These are phyloP conservation scores for Hortaea sp. DNA, from an alignment of 2,329 filamentous ascomycete genomes.

Conservation along the genomic window DNA sequence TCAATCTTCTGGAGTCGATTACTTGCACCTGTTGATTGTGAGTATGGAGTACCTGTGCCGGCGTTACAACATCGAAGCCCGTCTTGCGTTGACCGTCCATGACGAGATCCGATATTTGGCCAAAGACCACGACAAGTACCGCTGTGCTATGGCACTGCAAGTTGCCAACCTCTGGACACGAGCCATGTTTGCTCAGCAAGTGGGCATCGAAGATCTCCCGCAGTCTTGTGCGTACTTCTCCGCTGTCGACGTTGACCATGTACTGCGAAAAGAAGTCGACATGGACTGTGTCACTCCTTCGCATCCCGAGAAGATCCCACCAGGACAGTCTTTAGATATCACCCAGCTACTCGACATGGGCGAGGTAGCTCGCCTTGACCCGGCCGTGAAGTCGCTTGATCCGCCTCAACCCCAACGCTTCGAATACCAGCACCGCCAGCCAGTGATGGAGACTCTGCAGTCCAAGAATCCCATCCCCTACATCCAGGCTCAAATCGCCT, in stretches of 20 bases:
- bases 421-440: conserved; percentile 57
- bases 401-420: conserved; percentile 54
- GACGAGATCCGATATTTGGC: conserved; percentile 96
- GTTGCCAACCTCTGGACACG: conserved; percentile 93
- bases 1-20: conserved; percentile 93
- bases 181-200: conserved; percentile 94
- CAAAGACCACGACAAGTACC: conserved; percentile 73
- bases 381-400: conserved; percentile 46
- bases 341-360: conserved; percentile 65
- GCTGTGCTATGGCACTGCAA: conserved; percentile 84
- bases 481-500: conserved; percentile 70
- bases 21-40: conserved; percentile 86
- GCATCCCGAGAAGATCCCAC: conserved; percentile 65
- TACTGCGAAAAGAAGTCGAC: conserved; percentile 94
- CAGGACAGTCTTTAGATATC: conserved; percentile 83
- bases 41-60: conserved; percentile 88
- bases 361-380: conserved; percentile 57
- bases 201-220: conserved; percentile 89
- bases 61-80: conserved; percentile 73
- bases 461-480: conserved; percentile 38
- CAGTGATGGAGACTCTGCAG: conserved; percentile 65
- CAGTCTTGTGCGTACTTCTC: conserved; percentile 94
- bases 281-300: conserved; percentile 95
- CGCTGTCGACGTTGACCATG: conserved; percentile 87
- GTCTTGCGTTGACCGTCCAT: conserved; percentile 87